Evolutionary conservation across 371 early-diverging fungal genomes (phyloP).

Genomic region (Conidiobolus incongruus): DNA sequence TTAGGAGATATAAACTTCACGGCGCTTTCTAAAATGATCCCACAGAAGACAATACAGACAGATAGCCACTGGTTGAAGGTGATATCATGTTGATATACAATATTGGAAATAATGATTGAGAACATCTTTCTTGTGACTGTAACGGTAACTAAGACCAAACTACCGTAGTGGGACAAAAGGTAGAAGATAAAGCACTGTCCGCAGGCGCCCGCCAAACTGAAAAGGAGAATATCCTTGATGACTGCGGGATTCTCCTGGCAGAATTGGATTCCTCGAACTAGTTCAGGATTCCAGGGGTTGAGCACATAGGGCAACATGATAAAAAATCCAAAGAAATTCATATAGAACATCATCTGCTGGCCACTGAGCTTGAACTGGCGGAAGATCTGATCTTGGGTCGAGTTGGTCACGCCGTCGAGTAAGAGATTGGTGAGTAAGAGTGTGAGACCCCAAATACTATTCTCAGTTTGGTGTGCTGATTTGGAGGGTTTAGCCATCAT

Average conservation of each 20-base stretch:
- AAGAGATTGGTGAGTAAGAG: conserved; percentile 65
- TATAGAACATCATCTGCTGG: conserved; percentile 92
- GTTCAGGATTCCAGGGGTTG: conserved; percentile 48
- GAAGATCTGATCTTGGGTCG: conserved; percentile 93
- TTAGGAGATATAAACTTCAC: conserved; percentile 16
- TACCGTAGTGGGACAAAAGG: conserved; percentile 79
- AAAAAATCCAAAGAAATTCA: conserved; percentile 64
- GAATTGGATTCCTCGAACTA: conserved; percentile 53
- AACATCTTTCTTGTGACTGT: conserved; percentile 94
- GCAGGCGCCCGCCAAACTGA: conserved; percentile 74
- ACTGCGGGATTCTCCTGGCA: conserved; percentile 49
- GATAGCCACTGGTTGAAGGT: conserved; percentile 67
- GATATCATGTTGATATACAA: conserved; percentile 66
- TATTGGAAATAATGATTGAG: conserved; percentile 74
- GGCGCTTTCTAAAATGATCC: conserved; percentile 51
- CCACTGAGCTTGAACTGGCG: conserved; percentile 48
- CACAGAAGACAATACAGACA: conserved; percentile 68
- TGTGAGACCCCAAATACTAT: conserved; percentile 50
- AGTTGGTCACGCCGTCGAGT: conserved; percentile 90
- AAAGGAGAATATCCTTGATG: conserved; percentile 57
- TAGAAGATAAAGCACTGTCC: conserved; percentile 97
- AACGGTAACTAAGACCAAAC: conserved; percentile 73
- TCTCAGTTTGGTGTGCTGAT: conserved; percentile 4
- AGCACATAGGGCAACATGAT: conserved; percentile 49
- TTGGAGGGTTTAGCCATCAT: conserved; percentile 54